These are phyloP conservation scores for Vinca minor DNA, from an alignment of 257 asterid genomes.

Conservation along the genomic window DNA sequence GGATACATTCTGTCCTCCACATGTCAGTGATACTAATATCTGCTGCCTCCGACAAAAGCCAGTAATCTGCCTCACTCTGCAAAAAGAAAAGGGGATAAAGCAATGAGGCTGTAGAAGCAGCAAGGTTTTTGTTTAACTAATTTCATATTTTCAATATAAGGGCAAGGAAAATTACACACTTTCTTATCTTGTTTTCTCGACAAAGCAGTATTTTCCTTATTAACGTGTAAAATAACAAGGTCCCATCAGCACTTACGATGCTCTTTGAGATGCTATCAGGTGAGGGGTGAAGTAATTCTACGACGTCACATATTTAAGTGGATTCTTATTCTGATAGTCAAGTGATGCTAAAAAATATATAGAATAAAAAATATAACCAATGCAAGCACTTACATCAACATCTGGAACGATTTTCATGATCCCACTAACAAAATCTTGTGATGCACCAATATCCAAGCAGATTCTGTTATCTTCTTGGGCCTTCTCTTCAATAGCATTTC, in stretches of 20 bases:
- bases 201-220: neutral
- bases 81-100: slow-evolving; percentile 2
- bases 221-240: neutral
- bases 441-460: slow-evolving; percentile 49
- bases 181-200: neutral
- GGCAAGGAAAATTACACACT: neutral
- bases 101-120: neutral
- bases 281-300: neutral
- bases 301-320: neutral
- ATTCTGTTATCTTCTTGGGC: slow-evolving; percentile 42
- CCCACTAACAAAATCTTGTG: slow-evolving; percentile 67
- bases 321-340: neutral
- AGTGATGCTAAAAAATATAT: neutral
- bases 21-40: slow-evolving; percentile 63
- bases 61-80: slow-evolving; percentile 69
- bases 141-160: neutral
- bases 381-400: slow-evolving; percentile 64
- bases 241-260: neutral
- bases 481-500: slow-evolving; percentile 34
- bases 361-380: neutral
- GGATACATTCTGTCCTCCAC: slow-evolving; percentile 77
- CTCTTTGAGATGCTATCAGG: neutral
- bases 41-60: slow-evolving; percentile 56
- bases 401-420: slow-evolving; percentile 82
- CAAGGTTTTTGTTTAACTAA: neutral